Evolutionary conservation across 2,329 filamentous ascomycete species (phyloP), one percentile per base, ranked within the genome.

Genomic region (Diaporthe vaccinii): DNA sequence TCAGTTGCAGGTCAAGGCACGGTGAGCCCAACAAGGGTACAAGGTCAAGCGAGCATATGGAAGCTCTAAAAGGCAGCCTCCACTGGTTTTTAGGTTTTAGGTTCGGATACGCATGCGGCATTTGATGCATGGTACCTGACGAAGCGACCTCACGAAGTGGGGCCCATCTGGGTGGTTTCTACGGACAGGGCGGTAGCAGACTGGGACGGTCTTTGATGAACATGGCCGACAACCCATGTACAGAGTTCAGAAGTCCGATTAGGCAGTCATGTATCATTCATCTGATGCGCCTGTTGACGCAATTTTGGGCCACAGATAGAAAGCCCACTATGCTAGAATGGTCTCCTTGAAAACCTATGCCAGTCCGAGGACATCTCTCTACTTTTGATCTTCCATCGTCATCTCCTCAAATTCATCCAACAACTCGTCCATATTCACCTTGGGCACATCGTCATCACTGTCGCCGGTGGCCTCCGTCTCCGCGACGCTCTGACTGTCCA

Each of bases 351-450:
- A 20, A 20, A 34, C 31, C 4, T 25, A 7, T 20, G 6, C 9
- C 46, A 46, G 12, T 44, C 3, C 20, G 20, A 15, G n/a, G 34
- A 53, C 17, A 15, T 2, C 0, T 55, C n/a, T 69, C 51, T 79
- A 74, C 71, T 79, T 76, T 20, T 78, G 58, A 74, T 93, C 91
- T 77, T 91, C 85, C 86, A 97, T 92, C 61, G 90, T 92, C 83
- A 98, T 90, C 81, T 98, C 96, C 82, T 98, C 95, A 87, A 98
- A 95, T 83, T 98, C 96, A 82, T 98, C 96, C 81, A 98, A 88
- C 81, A 98, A 84, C 83, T 96, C 94, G 28, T 96, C 90, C 91
- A 96, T 92, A 82, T 92, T 88, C 78, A 97, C 93, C 80, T 90
- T 88, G 4, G 94, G 94, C 69, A 88, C 89, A 57, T 92, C 92